phyloP scores from a whole-genome alignment of 148 eudicot species.

The Linanthus parryae region DNA sequence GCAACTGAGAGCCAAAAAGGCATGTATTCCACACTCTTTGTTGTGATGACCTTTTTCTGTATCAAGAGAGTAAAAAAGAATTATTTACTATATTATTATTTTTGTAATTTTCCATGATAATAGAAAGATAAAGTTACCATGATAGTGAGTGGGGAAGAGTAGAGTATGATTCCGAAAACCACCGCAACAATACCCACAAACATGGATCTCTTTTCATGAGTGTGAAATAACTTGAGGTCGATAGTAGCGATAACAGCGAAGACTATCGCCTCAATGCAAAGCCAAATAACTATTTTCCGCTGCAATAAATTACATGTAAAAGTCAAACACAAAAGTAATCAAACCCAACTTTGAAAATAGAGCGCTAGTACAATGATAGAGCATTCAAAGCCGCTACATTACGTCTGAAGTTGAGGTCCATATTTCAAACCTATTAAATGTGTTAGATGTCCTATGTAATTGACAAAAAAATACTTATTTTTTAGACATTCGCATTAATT shows the following conservation, averaged over 20 bases:
- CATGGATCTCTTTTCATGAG: constrained; percentile 1
- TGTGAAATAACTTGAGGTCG: constrained; percentile 1
- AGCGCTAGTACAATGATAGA: not conserved
- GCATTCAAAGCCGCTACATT: not conserved
- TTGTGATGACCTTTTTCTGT: constrained; percentile 20
- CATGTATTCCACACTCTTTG: constrained; percentile 54
- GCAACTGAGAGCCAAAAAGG: constrained; percentile 38
- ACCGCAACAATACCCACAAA: constrained; percentile 22
- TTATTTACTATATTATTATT: not conserved
- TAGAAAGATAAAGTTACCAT: constrained; percentile 14
- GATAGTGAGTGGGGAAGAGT: constrained; percentile 20
- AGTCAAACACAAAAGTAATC: not conserved
- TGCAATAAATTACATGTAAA: not conserved
- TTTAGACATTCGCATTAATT: not conserved
- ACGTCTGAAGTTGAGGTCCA: not conserved
- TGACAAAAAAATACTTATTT: not conserved
- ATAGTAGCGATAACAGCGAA: constrained; percentile 1
- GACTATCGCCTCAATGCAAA: not conserved
- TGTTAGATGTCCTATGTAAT: not conserved
- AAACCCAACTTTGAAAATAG: not conserved
- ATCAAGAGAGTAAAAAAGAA: not conserved
- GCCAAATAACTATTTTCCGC: not conserved
- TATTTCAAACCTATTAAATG: not conserved
- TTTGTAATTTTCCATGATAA: not conserved
- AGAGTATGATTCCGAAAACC: constrained; percentile 16